Percentiles rank a stretch among this genome's conserved stretches.
These are phyloP conservation scores for Russula vinacea DNA, from an alignment of 768 basidiomycete species.

Conservation along the genomic window DNA sequence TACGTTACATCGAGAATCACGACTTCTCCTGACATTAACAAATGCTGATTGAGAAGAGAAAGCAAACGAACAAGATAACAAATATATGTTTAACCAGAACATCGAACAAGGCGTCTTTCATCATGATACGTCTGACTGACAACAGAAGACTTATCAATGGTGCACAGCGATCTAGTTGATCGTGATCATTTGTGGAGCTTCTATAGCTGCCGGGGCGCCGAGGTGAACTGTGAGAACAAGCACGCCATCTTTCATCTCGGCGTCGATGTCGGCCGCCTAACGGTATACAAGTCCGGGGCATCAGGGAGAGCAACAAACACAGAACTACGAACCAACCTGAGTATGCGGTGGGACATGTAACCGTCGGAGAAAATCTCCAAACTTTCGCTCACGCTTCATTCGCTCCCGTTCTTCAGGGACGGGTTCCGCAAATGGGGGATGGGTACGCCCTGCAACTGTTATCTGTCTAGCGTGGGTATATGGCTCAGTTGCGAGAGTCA, in stretches of 20 bases:
- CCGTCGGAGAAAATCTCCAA: constrained; percentile 48
- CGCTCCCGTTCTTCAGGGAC: constrained; percentile 29
- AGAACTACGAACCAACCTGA: constrained; percentile 44
- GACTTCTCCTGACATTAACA: constrained; percentile 3
- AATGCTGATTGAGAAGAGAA: constrained; percentile 4
- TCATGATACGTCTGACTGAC: neutral
- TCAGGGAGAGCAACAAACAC: constrained; percentile 28
- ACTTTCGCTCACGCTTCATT: constrained; percentile 53
- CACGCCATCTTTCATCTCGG: constrained; percentile 58
- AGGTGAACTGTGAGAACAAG: constrained; percentile 54
- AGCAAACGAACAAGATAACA: constrained; percentile 2
- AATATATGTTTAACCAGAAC: neutral
- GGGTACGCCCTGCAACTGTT: constrained; percentile 48
- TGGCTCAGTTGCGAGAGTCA: constrained; percentile 57
- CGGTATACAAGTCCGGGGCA: constrained; percentile 25
- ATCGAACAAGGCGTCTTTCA: constrained; percentile 2
- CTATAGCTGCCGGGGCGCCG: constrained; percentile 44
- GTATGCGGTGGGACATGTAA: constrained; percentile 55
- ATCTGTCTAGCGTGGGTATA: constrained; percentile 64
- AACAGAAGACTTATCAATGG: neutral
- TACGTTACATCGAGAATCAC: constrained; percentile 7
- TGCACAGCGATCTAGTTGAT: constrained; percentile 36
- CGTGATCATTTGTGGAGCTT: constrained; percentile 50
- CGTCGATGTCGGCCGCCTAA: constrained; percentile 54
- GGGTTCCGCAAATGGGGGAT: constrained; percentile 41